Evolutionary conservation across 2,329 filamentous ascomycete genomes (phyloP).

Genomic region (Neobulgaria alba): DNA sequence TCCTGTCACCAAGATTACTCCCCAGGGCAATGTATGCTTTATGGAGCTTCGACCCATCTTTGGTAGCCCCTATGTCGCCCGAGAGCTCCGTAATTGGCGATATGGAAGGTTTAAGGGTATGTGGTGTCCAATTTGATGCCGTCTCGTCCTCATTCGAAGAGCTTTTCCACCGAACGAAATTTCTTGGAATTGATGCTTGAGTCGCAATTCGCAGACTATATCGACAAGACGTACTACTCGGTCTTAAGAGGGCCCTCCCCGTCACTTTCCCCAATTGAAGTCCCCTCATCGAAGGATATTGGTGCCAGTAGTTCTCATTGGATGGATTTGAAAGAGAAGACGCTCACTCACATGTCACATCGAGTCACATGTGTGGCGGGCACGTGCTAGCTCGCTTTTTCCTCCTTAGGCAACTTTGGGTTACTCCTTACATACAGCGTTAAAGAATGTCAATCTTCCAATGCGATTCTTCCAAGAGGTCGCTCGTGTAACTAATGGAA

Average conservation of each 20-base stretch:
- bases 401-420: no score
- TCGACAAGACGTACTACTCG: not conserved
- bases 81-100: not conserved
- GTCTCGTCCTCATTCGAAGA: not conserved
- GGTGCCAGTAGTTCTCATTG: not conserved
- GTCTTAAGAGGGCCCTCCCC: not conserved
- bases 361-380: no score
- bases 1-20: constrained; percentile 83
- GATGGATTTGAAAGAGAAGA: no score
- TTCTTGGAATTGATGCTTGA: not conserved
- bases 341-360: no score
- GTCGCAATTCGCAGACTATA: no score
- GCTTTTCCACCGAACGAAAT: constrained; percentile 3
- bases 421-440: no score
- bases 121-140: constrained; percentile 15
- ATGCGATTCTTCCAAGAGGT: no score
- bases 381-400: no score
- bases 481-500: no score
- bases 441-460: no score
- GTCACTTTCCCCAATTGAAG: not conserved
- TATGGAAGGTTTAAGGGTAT: constrained; percentile 5
- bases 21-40: constrained; percentile 78
- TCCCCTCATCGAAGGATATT: constrained; percentile 7
- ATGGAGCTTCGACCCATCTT: constrained; percentile 1
- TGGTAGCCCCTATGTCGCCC: not conserved